phyloP scores from a whole-genome alignment of 2,329 filamentous ascomycete species.

The Stagonosporopsis cucurbitacearum region DNA sequence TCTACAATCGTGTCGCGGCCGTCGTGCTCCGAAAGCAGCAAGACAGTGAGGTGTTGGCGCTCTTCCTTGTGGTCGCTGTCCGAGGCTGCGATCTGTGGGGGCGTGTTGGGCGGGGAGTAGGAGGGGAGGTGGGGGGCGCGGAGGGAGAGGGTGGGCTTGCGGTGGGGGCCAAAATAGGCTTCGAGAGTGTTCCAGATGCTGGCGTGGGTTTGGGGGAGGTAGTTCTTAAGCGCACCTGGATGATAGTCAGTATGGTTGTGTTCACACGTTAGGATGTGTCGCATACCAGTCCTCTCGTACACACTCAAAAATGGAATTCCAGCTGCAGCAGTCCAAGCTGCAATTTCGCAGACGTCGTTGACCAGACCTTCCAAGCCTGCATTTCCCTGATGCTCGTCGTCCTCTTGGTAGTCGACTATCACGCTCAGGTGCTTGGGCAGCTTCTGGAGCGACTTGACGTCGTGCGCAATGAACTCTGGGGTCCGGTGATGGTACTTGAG shows the following conservation, averaged over 20 bases:
- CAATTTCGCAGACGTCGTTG: conserved; percentile 88
- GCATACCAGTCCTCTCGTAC: conserved; percentile 86
- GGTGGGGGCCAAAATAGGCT: conserved; percentile 79
- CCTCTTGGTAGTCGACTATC: conserved; percentile 75
- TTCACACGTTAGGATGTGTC: background rate
- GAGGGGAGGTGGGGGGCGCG: conserved; percentile 73
- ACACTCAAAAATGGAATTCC: conserved; percentile 87
- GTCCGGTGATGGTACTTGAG: conserved; percentile 96
- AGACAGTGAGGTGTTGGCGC: conserved; percentile 62
- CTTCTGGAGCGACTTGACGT: conserved; percentile 76
- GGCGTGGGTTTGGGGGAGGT: conserved; percentile 83
- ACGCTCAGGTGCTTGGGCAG: conserved; percentile 88
- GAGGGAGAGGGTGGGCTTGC: conserved; percentile 73
- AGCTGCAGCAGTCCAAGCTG: conserved; percentile 90
- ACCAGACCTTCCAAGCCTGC: conserved; percentile 83
- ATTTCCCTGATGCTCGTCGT: conserved; percentile 65
- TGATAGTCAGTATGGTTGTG: conserved; percentile 4
- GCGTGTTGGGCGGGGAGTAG: conserved; percentile 57
- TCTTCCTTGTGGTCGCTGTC: conserved; percentile 46
- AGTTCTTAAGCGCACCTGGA: conserved; percentile 84
- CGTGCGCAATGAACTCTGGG: conserved; percentile 87
- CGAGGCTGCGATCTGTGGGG: conserved; percentile 42
- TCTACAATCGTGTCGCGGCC: conserved; percentile 94
- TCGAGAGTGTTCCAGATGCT: conserved; percentile 80
- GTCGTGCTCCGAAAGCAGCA: conserved; percentile 86